phyloP scores from a whole-genome alignment of 768 basidiomycete species.

The Hygrophoropsis aurantiaca region DNA sequence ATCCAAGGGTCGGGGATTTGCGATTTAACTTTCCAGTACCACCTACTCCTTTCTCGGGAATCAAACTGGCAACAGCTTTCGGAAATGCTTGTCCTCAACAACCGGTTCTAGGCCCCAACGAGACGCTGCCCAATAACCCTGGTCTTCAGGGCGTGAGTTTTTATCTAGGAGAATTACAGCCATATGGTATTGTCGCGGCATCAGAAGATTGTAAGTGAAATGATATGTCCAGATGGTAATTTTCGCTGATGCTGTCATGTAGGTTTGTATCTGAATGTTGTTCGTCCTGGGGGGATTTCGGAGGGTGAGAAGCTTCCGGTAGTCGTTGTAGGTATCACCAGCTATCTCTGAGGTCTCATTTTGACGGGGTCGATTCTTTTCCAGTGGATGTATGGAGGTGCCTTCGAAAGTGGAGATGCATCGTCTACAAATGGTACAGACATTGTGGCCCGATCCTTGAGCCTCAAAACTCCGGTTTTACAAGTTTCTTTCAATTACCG shows the following conservation, averaged over 20 bases:
- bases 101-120: constrained; percentile 3
- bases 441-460: constrained; percentile 18
- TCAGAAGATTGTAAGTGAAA: constrained; percentile 17
- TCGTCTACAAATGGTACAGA: constrained; percentile 15
- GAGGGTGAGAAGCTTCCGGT: constrained; percentile 8
- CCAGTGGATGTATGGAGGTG: constrained; percentile 9
- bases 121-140: constrained; percentile 8
- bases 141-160: constrained; percentile 1
- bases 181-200: constrained; percentile 1
- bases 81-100: constrained; percentile 42
- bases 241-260: too few relatives aligned
- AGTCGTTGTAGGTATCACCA: constrained; percentile 10
- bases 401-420: constrained; percentile 12
- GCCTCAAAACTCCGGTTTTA: constrained; percentile 15
- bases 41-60: constrained; percentile 24
- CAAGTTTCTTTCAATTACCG: constrained; percentile 22
- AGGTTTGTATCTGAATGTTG: constrained; percentile 12
- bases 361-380: background rate
- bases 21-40: constrained; percentile 16
- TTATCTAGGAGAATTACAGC: constrained; percentile 6
- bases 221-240: too few relatives aligned
- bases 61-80: constrained; percentile 30
- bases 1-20: constrained; percentile 12
- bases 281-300: constrained; percentile 3
- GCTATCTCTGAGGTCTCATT: background rate